A percentile compares a stretch with the other conserved stretches of the same genome.
Conservation (phyloP, 345 rosid genomes). For the Pseudoturritis turrita region DNA sequence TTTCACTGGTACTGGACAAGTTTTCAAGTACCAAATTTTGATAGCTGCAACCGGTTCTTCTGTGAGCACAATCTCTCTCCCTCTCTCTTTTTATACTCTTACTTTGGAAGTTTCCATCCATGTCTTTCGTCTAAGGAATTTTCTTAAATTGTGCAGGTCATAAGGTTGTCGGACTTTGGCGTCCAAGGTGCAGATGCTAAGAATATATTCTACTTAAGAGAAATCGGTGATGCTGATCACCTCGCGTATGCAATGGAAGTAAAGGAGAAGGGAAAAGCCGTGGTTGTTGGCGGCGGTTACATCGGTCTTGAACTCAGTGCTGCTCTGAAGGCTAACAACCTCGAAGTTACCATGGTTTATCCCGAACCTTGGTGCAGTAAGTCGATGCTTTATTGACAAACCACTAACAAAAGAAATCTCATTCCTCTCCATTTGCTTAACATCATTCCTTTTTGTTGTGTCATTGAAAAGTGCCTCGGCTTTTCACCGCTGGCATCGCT, state of each 20-base stretch:
- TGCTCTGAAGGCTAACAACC: slow-evolving; percentile 58
- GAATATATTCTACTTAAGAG: slow-evolving; percentile 36
- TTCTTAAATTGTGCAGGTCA: slow-evolving; percentile 34
- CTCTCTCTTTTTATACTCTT: not conserved
- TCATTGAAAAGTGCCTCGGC: slow-evolving; percentile 81
- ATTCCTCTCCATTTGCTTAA: not conserved
- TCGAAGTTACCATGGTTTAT: slow-evolving; percentile 80
- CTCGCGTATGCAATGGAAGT: slow-evolving; percentile 22
- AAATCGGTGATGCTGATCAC: slow-evolving; percentile 26
- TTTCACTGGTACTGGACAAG: slow-evolving; percentile 52
- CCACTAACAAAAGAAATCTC: not conserved
- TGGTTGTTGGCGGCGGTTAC: slow-evolving; percentile 94
- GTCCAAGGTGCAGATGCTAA: slow-evolving; percentile 37
- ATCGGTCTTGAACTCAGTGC: slow-evolving; percentile 95
- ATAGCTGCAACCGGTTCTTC: slow-evolving; percentile 84
- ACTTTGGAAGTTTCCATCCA: not conserved
- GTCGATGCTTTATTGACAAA: not conserved
- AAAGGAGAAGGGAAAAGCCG: slow-evolving; percentile 72
- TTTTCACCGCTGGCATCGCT: slow-evolving; percentile 77
- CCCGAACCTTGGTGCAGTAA: slow-evolving; percentile 42
- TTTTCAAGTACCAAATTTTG: slow-evolving; percentile 61
- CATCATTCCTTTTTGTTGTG: slow-evolving; percentile 36
- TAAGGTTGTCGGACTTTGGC: slow-evolving; percentile 36
- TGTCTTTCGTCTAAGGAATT: not conserved
- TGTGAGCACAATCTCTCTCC: slow-evolving; percentile 12